A percentile compares a stretch with the other conserved stretches of the same genome.
These are phyloP conservation scores for Entamoeba nuttalli DNA, from an alignment of 208 protist genomes.

Conservation along the genomic window DNA sequence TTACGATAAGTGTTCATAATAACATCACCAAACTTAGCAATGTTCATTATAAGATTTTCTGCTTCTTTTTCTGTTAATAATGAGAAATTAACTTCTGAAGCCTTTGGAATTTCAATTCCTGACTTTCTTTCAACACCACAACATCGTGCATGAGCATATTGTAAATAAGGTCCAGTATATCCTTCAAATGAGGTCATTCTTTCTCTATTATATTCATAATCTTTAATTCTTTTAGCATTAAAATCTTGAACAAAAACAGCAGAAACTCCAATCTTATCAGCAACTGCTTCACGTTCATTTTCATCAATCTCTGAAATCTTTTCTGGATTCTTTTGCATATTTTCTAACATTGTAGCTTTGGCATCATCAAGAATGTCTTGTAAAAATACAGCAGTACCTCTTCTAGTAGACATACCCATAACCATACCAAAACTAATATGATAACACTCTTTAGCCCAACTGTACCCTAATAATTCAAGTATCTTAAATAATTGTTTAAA, in stretches of 20 bases:
- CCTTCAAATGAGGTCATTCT: not conserved
- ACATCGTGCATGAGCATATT: not conserved
- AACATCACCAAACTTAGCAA: not conserved
- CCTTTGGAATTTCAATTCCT: not conserved
- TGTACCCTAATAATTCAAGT: not conserved
- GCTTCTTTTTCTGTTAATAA: not conserved
- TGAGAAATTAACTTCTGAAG: not conserved
- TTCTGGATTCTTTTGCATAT: not conserved
- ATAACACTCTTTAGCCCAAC: not conserved
- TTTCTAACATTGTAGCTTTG: not conserved
- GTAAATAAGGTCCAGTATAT: not conserved
- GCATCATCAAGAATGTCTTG: not conserved
- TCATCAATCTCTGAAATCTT: not conserved
- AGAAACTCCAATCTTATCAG: not conserved
- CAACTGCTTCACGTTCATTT: not conserved
- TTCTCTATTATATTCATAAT: not conserved
- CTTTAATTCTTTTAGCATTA: constrained; percentile 1
- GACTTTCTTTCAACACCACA: not conserved
- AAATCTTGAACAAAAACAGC: not conserved
- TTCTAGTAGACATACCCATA: not conserved
- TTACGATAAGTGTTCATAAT: not conserved
- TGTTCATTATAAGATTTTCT: not conserved
- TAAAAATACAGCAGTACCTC: not conserved
- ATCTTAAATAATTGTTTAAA: not conserved
- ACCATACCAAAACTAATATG: not conserved